Percentiles rank a stretch among this genome's conserved stretches.
Evolutionary conservation across 139 green algal species (phyloP).

Genomic region (Haematococcus sp.): DNA sequence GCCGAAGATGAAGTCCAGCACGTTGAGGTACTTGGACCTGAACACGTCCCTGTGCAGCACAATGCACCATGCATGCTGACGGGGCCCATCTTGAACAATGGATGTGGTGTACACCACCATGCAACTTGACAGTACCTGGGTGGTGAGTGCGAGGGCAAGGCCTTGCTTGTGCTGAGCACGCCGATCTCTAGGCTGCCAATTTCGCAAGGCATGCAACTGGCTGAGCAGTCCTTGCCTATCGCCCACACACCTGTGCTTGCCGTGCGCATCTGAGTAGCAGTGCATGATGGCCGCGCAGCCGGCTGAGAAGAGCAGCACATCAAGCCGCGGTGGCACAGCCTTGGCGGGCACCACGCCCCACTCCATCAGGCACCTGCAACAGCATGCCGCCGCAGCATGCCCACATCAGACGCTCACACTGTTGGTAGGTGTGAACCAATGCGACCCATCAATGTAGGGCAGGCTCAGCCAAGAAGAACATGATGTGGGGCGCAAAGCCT

Average conservation of each 20-base stretch:
- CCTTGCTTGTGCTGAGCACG: too few relatives aligned
- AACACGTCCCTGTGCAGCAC: slow-evolving; percentile 81
- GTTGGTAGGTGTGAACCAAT: neutral
- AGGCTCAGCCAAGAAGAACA: too few relatives aligned
- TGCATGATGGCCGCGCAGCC: slow-evolving; percentile 83
- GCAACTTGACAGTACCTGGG: too few relatives aligned
- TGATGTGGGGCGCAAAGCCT: too few relatives aligned
- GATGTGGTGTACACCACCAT: too few relatives aligned
- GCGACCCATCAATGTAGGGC: too few relatives aligned
- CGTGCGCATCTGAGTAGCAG: slow-evolving; percentile 64
- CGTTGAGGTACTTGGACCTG: slow-evolving; percentile 86
- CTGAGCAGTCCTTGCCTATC: too few relatives aligned
- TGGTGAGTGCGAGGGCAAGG: too few relatives aligned
- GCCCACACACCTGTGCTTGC: neutral
- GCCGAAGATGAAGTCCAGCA: slow-evolving; percentile 93
- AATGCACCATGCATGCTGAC: neutral
- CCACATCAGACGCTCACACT: neutral
- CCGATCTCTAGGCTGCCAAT: too few relatives aligned
- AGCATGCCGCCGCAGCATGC: neutral
- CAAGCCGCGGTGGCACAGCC: slow-evolving; percentile 49
- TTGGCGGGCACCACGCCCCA: slow-evolving; percentile 29
- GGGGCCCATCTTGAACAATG: too few relatives aligned
- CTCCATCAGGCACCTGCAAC: slow-evolving; percentile 30
- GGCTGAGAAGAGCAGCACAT: slow-evolving; percentile 80
- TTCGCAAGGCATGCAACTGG: too few relatives aligned